Conservation (phyloP, 1,139 yeast genomes). For the Saccharomycopsis phalli region DNA sequence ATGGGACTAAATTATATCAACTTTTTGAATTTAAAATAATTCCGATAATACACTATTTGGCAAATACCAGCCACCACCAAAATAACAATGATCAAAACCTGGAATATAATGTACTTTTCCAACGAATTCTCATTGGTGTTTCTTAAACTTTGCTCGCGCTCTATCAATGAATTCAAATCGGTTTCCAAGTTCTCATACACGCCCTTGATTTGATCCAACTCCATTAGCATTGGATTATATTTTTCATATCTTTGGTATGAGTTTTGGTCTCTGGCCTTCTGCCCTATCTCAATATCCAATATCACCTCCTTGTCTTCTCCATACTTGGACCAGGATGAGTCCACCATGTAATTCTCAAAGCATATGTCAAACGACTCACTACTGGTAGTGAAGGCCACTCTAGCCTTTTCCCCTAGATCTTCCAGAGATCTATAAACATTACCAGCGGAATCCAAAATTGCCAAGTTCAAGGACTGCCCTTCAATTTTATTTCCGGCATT, state of each 20-base stretch:
- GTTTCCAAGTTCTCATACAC: conserved; percentile 6
- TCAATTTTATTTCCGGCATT: conserved; percentile 11
- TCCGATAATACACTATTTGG: conserved; percentile 11
- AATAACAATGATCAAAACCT: conserved; percentile 11
- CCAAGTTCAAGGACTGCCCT: conserved; percentile 14
- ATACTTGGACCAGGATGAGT: conserved; percentile 24
- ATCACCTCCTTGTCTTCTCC: conserved; percentile 16
- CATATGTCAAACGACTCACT: conserved; percentile 21
- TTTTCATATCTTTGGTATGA: conserved; percentile 7
- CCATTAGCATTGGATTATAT: conserved; percentile 6
- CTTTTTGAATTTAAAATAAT: conserved; percentile 14
- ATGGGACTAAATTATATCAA: conserved; percentile 11
- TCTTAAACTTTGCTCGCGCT: conserved; percentile 20
- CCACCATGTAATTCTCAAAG: conserved; percentile 22
- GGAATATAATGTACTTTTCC: conserved; percentile 8
- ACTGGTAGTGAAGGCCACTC: conserved; percentile 16
- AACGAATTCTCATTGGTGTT: conserved; percentile 22
- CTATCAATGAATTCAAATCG: conserved; percentile 14
- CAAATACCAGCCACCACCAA: conserved; percentile 6
- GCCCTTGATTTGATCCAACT: conserved; percentile 7
- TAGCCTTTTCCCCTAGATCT: conserved; percentile 8
- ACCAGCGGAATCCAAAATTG: conserved; percentile 4
- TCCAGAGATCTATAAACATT: conserved; percentile 13
- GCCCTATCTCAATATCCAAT: conserved; percentile 17
- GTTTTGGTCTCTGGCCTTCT: conserved; percentile 12